phyloP scores from a whole-genome alignment of 345 rosid species.

The Euclidium syriacum region DNA sequence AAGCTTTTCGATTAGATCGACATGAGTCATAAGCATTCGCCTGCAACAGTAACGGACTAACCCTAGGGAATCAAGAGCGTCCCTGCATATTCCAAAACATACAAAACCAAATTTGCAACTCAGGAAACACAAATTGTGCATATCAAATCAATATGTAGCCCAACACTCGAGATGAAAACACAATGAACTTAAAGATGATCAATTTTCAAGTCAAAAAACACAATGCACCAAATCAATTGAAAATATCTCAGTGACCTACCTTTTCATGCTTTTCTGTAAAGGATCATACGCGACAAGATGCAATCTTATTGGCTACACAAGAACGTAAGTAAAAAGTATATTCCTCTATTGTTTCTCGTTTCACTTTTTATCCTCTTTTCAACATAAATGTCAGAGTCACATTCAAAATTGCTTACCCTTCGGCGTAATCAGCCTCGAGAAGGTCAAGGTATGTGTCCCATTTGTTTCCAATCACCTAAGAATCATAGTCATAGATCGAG shows the following conservation, averaged over 20 bases:
- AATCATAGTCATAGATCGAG: no score
- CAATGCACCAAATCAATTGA: no score
- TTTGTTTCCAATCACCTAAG: conserved; percentile 22
- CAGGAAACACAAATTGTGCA: no score
- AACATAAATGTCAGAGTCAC: neutral
- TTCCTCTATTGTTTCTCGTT: neutral
- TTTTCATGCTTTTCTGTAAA: no score
- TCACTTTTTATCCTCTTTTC: neutral
- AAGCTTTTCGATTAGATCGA: conserved; percentile 94
- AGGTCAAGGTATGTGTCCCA: conserved; percentile 21
- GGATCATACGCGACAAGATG: neutral
- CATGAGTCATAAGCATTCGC: conserved; percentile 96
- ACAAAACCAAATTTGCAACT: neutral
- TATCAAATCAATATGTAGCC: no score
- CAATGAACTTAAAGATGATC: neutral
- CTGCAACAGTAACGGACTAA: conserved; percentile 86
- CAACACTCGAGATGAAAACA: no score
- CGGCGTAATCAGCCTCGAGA: conserved; percentile 26
- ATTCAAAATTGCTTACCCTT: conserved; percentile 10
- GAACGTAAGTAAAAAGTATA: neutral
- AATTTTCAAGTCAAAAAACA: no score
- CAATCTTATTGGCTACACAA: neutral
- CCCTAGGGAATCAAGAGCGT: conserved; percentile 83
- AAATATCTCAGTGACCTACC: neutral
- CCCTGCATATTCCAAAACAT: conserved; percentile 41